Percentiles rank a stretch among this genome's conserved stretches.
Evolutionary conservation across 306 rosid species (phyloP).

Genomic region (Oemleria cerasiformis): DNA sequence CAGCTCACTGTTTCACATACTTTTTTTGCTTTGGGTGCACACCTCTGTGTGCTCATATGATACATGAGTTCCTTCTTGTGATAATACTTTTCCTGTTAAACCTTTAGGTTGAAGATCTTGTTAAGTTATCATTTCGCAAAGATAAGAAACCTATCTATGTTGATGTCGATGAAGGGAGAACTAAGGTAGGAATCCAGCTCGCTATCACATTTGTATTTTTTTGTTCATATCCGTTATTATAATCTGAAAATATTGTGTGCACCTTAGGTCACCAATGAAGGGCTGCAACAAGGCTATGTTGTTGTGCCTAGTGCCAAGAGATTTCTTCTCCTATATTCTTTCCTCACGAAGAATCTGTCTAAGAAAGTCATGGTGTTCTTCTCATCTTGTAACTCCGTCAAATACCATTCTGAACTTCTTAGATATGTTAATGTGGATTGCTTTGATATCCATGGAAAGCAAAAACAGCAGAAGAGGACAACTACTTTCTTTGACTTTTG

Average conservation of each 20-base stretch:
- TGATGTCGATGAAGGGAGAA: slow-evolving; percentile 84
- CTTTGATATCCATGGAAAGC: slow-evolving; percentile 87
- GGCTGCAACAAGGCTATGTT: slow-evolving; percentile 92
- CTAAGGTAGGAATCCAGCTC: slow-evolving; percentile 45
- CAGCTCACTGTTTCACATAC: background rate
- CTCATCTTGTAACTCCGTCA: slow-evolving; percentile 93
- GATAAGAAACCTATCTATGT: slow-evolving; percentile 50
- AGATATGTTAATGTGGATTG: slow-evolving; percentile 66
- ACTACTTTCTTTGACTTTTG: slow-evolving; percentile 69
- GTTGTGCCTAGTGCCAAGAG: slow-evolving; percentile 79
- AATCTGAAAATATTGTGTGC: slow-evolving; percentile 25
- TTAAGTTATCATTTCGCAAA: slow-evolving; percentile 73
- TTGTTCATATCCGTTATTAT: background rate
- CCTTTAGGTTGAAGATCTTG: slow-evolving; percentile 85
- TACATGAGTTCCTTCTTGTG: background rate
- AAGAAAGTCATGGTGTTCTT: slow-evolving; percentile 97
- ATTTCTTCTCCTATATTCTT: slow-evolving; percentile 76
- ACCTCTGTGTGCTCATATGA: background rate
- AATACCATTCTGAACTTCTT: slow-evolving; percentile 82
- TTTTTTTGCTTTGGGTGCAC: background rate
- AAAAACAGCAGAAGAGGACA: slow-evolving; percentile 84
- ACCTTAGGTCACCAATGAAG: slow-evolving; percentile 88
- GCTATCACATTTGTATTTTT: background rate
- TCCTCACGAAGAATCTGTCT: slow-evolving; percentile 65
- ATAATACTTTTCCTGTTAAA: slow-evolving; percentile 1